Evolutionary conservation across 306 rosid species (phyloP).

Genomic region (Notholithocarpus densiflorus): DNA sequence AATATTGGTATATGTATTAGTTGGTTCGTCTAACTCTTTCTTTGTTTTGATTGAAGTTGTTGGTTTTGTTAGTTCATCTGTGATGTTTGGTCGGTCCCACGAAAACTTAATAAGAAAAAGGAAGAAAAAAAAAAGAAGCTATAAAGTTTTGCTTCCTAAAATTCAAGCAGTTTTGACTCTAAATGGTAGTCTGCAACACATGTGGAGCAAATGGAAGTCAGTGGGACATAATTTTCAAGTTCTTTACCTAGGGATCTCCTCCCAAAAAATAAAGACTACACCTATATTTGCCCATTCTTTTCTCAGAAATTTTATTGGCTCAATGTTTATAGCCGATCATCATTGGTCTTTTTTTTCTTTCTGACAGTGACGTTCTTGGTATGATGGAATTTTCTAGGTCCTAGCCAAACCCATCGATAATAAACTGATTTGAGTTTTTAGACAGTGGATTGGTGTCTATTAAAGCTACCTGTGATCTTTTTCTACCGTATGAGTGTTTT

Average conservation of each 20-base stretch:
- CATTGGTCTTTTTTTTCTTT: background rate
- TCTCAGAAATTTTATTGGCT: background rate
- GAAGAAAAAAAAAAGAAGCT: background rate
- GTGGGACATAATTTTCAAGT: background rate
- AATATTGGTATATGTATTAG: background rate
- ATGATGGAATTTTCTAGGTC: background rate
- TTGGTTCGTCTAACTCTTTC: conserved; percentile 1
- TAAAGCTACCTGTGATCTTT: no score
- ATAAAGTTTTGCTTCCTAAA: background rate
- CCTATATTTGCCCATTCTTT: background rate
- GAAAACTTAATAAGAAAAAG: background rate
- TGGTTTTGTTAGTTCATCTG: conserved; percentile 45
- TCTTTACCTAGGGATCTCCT: background rate
- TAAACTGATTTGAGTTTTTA: background rate
- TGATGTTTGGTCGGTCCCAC: conserved; percentile 31
- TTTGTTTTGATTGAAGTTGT: background rate
- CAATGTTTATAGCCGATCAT: conserved; percentile 10
- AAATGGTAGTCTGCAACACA: background rate
- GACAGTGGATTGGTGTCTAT: no score
- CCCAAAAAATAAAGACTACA: no score
- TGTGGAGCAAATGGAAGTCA: background rate
- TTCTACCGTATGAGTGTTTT: no score
- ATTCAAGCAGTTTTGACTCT: conserved; percentile 9
- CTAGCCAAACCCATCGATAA: background rate
- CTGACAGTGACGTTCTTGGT: no score